Conservation (phyloP, 2,329 filamentous ascomycete genomes). For the Fusarium sp. region DNA sequence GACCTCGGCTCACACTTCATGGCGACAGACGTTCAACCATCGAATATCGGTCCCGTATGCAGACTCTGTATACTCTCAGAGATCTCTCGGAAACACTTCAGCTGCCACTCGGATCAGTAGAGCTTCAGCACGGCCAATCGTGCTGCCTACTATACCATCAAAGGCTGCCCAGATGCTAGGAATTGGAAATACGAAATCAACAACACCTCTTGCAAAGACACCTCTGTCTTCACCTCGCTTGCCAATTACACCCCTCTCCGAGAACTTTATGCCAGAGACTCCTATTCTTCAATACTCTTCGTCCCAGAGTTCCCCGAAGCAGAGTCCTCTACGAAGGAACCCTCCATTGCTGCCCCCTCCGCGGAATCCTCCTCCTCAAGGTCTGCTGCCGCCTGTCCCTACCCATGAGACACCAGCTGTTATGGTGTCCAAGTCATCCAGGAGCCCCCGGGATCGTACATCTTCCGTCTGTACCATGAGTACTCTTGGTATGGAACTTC, state of each 20-base stretch:
- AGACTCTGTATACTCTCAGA: conserved; percentile 24
- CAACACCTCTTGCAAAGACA: background rate
- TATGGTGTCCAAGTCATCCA: background rate
- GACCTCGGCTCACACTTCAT: background rate
- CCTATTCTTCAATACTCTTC: background rate
- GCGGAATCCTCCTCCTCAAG: background rate
- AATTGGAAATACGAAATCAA: background rate
- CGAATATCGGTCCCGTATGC: conserved; percentile 16
- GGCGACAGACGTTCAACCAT: conserved; percentile 28
- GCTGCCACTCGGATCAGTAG: background rate
- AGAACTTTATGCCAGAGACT: conserved; percentile 1
- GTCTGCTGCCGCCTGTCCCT: background rate
- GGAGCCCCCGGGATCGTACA: background rate
- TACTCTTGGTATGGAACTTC: conserved; percentile 35
- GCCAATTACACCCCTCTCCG: background rate
- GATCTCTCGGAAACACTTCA: conserved; percentile 26
- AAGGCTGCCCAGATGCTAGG: conserved; percentile 34
- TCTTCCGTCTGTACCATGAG: conserved; percentile 38
- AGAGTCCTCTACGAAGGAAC: background rate
- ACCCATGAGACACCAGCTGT: background rate
- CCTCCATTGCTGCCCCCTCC: background rate
- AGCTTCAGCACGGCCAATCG: background rate
- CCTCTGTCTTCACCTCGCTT: background rate
- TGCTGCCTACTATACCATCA: conserved; percentile 3
- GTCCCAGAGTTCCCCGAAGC: background rate